Percentiles rank a stretch among this genome's conserved stretches.
These are phyloP conservation scores for Casuarina equisetifolia DNA, from an alignment of 306 rosid genomes.

Conservation along the genomic window DNA sequence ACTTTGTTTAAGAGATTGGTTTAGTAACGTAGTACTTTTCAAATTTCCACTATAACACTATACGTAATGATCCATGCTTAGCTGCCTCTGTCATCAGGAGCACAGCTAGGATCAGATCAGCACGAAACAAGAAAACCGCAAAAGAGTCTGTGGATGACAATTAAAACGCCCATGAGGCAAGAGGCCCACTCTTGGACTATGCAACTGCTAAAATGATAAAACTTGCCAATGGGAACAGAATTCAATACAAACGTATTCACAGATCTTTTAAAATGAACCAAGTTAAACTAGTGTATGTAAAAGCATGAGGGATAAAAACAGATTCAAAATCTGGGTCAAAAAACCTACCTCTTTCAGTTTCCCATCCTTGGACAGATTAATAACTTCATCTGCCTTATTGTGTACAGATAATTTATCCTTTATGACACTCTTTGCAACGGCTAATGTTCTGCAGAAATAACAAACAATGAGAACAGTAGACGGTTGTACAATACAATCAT, in stretches of 20 bases:
- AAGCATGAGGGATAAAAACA: background rate
- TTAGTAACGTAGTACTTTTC: too few species aligned
- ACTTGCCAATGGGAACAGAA: background rate
- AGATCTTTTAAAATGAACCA: background rate
- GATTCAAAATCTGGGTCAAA: constrained; percentile 15
- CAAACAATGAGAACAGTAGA: constrained; percentile 31
- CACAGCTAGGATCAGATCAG: background rate
- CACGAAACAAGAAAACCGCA: background rate
- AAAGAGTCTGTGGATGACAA: background rate
- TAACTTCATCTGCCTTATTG: constrained; percentile 63
- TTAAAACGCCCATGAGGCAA: background rate
- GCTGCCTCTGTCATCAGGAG: background rate
- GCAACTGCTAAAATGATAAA: background rate
- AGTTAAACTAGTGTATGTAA: background rate
- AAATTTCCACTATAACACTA: background rate
- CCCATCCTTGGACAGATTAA: constrained; percentile 70
- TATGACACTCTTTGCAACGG: constrained; percentile 72
- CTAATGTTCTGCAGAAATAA: constrained; percentile 60
- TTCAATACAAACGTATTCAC: background rate
- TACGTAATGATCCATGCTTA: background rate
- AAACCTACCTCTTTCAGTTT: constrained; percentile 72
- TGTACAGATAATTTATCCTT: constrained; percentile 61
- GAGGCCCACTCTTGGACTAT: background rate
- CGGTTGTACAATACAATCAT: constrained; percentile 12
- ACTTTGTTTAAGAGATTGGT: background rate